phyloP scores from a whole-genome alignment of 1,284 basidiomycete species.

The Tilletia setariae region DNA sequence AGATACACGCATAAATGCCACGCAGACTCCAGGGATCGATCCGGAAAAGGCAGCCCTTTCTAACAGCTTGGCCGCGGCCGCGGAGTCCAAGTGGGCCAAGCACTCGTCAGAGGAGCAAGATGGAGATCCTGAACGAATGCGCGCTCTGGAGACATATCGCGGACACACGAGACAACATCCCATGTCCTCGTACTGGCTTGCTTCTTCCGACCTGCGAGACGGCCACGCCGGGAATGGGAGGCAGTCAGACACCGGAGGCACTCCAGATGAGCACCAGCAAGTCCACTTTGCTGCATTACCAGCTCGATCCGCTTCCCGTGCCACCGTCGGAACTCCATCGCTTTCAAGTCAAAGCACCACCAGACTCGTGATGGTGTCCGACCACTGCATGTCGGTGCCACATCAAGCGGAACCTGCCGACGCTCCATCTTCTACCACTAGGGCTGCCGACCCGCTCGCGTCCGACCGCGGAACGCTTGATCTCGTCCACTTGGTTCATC shows the following conservation, averaged over 20 bases:
- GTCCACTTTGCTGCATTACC: background rate
- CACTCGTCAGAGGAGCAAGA: background rate
- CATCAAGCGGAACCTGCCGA: background rate
- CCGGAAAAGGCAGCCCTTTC: background rate
- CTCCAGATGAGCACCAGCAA: background rate
- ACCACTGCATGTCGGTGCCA: background rate
- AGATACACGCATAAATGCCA: background rate
- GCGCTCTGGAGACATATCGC: background rate
- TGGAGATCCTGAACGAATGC: background rate
- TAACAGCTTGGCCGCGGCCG: background rate
- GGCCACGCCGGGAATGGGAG: background rate
- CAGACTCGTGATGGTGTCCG: background rate
- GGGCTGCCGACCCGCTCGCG: constrained; percentile 21
- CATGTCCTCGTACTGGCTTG: background rate
- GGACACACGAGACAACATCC: background rate
- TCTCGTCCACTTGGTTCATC: constrained; percentile 34
- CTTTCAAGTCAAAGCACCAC: background rate
- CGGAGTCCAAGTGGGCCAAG: constrained; percentile 5
- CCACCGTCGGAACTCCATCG: too few species aligned
- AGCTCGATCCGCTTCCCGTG: too few species aligned
- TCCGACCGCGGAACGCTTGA: constrained; percentile 7
- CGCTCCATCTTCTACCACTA: background rate
- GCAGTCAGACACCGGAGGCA: background rate
- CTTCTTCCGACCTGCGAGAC: background rate
- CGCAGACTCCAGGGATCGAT: background rate